Base-by-base conservation (phyloP, 1,139 yeast species). In the Pichia sp. region DNA sequence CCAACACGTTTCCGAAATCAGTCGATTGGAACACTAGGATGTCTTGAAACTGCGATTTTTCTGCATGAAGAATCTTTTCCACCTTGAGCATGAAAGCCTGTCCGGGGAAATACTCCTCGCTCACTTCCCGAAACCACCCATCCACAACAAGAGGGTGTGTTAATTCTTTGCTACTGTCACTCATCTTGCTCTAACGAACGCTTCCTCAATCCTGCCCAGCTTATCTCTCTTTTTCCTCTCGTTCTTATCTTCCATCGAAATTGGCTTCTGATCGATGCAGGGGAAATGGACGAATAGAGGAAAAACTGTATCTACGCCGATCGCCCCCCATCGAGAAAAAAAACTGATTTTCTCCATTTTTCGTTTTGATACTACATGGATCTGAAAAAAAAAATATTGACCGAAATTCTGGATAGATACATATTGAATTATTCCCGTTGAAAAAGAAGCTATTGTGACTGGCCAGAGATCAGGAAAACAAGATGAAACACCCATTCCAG, bases 91-190 rank as follows among this genome's bases (percentile, higher is more conserved):
- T 81, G 87, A 90, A 85, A 64, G 96, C 96, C 76, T 90, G 96
- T 60, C 97, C 97, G 83, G 70, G 95, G 86, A 96, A 93, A 78
- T 81, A 82, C 67, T 88, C 85, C 68, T 90, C 90, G 59, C 89
- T 86, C 59, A 86, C 78, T 72, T 92, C 98, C 61, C 85, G 82
- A 70, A 92, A 92, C 98, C 98, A 92, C 57, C 97, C 97, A 72
- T 90, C 88, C 43, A 61, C 57, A 44, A 68, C 61, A 15, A 64
- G 50, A 13, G 70, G 70, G 55, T 68, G 71, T 4, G 67, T 54
- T 16, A 57, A 42, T 54, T 54, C 53, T 19, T 29, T 41, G 32
- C 34, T 38, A 23, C 26, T 23, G n/a, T 11, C 47, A 43, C 38
- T 29, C 36, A 41, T 50, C 7, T 29, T 34, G 26, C 26, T 23